Evolutionary conservation across 1,139 yeast genomes (phyloP), one percentile per base, ranked within the genome.

Genomic region (Zygoascus meyerae): DNA sequence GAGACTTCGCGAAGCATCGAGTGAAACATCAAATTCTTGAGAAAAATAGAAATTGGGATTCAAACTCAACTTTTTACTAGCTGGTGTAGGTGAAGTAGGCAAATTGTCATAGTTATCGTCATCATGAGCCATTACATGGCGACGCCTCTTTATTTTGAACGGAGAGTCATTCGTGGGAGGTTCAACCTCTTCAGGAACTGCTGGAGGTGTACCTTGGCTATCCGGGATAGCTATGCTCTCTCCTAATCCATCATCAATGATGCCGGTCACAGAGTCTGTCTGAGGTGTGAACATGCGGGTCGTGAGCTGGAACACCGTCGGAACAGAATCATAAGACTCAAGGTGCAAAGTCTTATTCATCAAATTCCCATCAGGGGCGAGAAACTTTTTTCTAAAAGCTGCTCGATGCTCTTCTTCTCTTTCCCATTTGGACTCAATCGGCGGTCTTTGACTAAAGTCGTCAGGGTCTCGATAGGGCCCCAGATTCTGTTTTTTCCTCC

Each of bases 401-500:
- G 46, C 40, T 30, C 42, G 10, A 21, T 43, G 42, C 31, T 52
- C 51, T 5, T 31, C 44, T 16, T 34, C 40, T n/a, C 48, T 38
- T 12, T 40, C 40, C 53, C 52, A 40, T 11, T 21, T 16, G 14
- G 36, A 10, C 18, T 12, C 16, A 8, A 41, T 29, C 12, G 39
- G 43, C 5, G 11, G n/a, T 14, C 40, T 30, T 29, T 30, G 33
- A 15, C 40, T 21, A 40, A 44, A 40, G n/a, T 41, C 36, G 14
- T 38, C 37, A 2, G 47, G 47, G 37, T 35, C 40, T 9, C 31
- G 31, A 30, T 47, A 47, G 2, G 47, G 32, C 8, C 34, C 29
- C 5, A 36, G 29, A n/a, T 18, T 31, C 12, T 35, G 28, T 10
- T n/a, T 32, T 15, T 34, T 34, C n/a, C 48, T 42, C 52, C 87